These are phyloP conservation scores for Clavispora fructus DNA, from an alignment of 805 yeast genomes.

Conservation along the genomic window DNA sequence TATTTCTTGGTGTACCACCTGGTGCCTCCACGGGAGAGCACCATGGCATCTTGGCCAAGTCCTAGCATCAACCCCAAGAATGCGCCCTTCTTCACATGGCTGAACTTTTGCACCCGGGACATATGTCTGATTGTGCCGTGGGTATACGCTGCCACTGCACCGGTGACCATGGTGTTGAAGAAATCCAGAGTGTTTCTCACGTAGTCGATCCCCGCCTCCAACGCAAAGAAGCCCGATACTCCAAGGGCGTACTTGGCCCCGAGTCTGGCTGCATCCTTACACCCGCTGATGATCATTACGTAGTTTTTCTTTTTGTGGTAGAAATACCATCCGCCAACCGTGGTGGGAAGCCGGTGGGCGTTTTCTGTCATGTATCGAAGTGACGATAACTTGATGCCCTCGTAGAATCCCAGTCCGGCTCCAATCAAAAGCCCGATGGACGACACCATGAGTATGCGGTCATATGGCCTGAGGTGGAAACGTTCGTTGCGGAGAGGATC, in stretches of 20 bases:
- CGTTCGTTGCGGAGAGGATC: conserved; percentile 27
- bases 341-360: conserved; percentile 72
- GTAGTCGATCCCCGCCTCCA: conserved; percentile 59
- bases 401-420: conserved; percentile 54
- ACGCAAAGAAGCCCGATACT: conserved; percentile 47
- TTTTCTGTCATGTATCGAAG: conserved; percentile 69
- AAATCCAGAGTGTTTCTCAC: conserved; percentile 50
- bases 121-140: conserved; percentile 46
- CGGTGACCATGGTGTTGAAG: conserved; percentile 56
- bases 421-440: conserved; percentile 31
- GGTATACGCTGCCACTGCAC: conserved; percentile 45
- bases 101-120: conserved; percentile 37
- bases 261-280: conserved; percentile 41
- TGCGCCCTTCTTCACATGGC: conserved; percentile 47
- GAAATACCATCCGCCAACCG: conserved; percentile 82
- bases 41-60: conserved; percentile 57
- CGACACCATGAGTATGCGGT: conserved; percentile 41
- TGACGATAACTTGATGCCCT: conserved; percentile 53
- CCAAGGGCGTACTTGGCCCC: conserved; percentile 34
- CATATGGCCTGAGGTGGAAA: conserved; percentile 44
- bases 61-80: conserved; percentile 60
- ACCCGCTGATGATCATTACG: conserved; percentile 56
- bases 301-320: conserved; percentile 82
- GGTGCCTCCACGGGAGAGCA: conserved; percentile 53
- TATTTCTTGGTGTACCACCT: conserved; percentile 49